Evolutionary conservation across 106 monocot species (phyloP), one percentile per base, ranked within the genome.

Genomic region (Chionographis japonica): DNA sequence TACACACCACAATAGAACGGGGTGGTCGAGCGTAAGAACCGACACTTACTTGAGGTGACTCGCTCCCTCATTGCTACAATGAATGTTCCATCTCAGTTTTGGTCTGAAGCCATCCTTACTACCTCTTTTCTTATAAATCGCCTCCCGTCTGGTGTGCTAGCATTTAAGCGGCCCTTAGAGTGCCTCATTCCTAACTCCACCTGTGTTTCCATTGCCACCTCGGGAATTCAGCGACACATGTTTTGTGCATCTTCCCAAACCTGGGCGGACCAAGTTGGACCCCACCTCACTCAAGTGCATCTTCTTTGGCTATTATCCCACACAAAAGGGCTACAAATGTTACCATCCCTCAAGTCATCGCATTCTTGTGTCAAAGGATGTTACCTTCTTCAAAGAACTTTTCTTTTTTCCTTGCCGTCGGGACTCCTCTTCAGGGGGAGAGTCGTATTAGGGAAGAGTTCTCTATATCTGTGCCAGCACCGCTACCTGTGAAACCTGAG

Each of bases 321-420:
- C 58, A 18, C 58, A 70, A 42, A 57, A 60, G 39, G 16, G 70
- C 17, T 60, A 59, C 50, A 70, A 51, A 56, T 58, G 14, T 56
- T 69, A n/a, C 41, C 37, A 56, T 40, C 57, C 37, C n/a, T 4
- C 53, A n/a, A 35, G 39, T 10, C 2, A 49, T 14, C 35, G 14
- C n/a, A 12, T 36, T n/a, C 27, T 27, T 46, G 72, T 72, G 12
- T 62, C 62, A 7, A n/a, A 0, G 11, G 20, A 75, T 67, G 43
- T 75, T 4, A 56, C 27, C 2, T 67, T 75, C 14, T 4, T 43
- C 46, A 20, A 66, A 66, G 6, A 14, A 10, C 10, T 13, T 16
- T 14, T 49, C 8, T 74, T 58, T 58, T 39, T 67, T 65, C 27
- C 1, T 27, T 27, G 27, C 27, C 50, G 62, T 16, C 55, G n/a